Evolutionary conservation across 2,329 filamentous ascomycete species (phyloP).

Genomic region (Coleophoma cylindrospora): DNA sequence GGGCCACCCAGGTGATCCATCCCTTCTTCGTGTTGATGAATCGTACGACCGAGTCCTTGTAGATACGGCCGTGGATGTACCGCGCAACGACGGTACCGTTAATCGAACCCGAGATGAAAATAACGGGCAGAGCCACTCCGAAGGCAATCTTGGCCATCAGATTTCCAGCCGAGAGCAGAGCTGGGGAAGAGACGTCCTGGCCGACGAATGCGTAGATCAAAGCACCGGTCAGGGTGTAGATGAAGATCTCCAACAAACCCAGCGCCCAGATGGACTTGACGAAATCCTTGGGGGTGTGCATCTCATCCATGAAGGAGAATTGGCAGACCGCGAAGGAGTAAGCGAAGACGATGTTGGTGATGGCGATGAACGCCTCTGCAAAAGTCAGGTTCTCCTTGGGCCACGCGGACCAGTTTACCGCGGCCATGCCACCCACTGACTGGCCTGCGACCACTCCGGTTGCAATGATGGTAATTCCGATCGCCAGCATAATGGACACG

Average conservation of each 20-base stretch:
- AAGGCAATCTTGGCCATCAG: no score
- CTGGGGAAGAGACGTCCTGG: slow-evolving; percentile 24
- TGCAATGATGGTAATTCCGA: no score
- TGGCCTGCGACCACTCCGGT: no score
- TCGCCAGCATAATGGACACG: no score
- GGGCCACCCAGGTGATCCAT: slow-evolving; percentile 46
- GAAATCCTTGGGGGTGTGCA: slow-evolving; percentile 29
- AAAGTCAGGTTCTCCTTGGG: slow-evolving; percentile 20
- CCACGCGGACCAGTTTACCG: no score
- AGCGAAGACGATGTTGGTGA: slow-evolving; percentile 57
- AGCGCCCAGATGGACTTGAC: slow-evolving; percentile 39
- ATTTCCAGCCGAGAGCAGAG: no score
- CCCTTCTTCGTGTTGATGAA: slow-evolving; percentile 19
- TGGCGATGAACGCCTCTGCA: slow-evolving; percentile 40
- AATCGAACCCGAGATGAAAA: no score
- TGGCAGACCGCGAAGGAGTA: slow-evolving; percentile 34
- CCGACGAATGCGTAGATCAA: slow-evolving; percentile 59
- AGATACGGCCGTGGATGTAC: no score
- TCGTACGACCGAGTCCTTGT: slow-evolving; percentile 25
- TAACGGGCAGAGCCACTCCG: no score
- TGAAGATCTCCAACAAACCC: slow-evolving; percentile 43
- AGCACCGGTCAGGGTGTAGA: slow-evolving; percentile 53
- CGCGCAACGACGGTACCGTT: no score
- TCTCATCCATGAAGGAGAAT: slow-evolving; percentile 24
- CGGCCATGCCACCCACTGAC: no score